Percentiles rank a stretch among this genome's conserved stretches.
Evolutionary conservation across 2,329 filamentous ascomycete species (phyloP).

Genomic region (Ceratocystiopsis brevicomis): DNA sequence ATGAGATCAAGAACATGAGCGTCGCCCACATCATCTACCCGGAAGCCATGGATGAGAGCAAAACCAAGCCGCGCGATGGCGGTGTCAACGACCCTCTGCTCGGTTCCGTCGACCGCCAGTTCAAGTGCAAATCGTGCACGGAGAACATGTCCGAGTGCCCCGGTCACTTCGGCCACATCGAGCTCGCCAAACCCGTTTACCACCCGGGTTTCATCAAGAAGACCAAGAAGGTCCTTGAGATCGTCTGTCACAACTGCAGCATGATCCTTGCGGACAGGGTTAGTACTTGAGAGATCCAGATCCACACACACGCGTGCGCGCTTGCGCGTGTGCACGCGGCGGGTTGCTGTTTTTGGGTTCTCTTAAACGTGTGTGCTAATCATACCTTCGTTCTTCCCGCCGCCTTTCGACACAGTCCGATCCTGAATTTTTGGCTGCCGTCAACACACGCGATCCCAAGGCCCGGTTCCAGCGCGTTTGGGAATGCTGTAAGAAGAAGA

Average conservation of each 20-base stretch:
- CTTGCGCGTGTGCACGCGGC: no score
- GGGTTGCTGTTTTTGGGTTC: conserved; percentile 23
- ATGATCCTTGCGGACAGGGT: conserved; percentile 96
- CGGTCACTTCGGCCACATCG: conserved; percentile 96
- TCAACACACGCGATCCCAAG: conserved; percentile 79
- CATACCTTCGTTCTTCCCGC: conserved; percentile 20
- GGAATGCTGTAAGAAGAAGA: conserved; percentile 78
- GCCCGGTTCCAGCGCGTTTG: conserved; percentile 84
- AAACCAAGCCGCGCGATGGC: conserved; percentile 72
- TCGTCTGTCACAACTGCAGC: conserved; percentile 97
- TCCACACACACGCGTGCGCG: not conserved
- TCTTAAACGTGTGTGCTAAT: conserved; percentile 30
- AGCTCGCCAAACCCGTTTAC: conserved; percentile 88
- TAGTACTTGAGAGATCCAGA: conserved; percentile 38
- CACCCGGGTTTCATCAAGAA: conserved; percentile 94
- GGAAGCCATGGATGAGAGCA: conserved; percentile 98
- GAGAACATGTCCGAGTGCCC: conserved; percentile 93
- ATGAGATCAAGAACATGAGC: conserved; percentile 98
- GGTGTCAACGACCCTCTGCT: conserved; percentile 92
- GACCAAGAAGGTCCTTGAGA: conserved; percentile 97
- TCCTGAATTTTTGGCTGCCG: conserved; percentile 62
- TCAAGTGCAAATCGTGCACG: conserved; percentile 89
- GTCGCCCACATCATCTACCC: conserved; percentile 91
- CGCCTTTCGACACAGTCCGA: conserved; percentile 41
- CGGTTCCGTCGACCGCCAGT: conserved; percentile 87